Evolutionary conservation across 2,329 filamentous ascomycete genomes (phyloP).

Genomic region (Penicillium sp.): DNA sequence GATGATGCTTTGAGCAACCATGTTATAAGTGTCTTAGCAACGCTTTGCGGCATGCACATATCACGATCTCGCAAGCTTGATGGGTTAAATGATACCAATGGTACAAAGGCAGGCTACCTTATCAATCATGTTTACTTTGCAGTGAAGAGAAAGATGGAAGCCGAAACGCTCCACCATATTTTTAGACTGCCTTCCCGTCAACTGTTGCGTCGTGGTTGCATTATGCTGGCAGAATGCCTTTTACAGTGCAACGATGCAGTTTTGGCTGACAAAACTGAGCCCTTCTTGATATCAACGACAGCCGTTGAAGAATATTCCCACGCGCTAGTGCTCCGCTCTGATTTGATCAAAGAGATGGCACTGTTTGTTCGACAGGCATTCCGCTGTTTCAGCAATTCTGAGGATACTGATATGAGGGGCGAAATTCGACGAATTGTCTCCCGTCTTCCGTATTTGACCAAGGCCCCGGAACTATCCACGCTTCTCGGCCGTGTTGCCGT

Average conservation of each 20-base stretch:
- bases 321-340: conserved; percentile 28
- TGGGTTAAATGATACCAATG: conserved; percentile 10
- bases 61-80: conserved; percentile 28
- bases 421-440: conserved; percentile 30
- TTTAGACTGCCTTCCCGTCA: conserved; percentile 20
- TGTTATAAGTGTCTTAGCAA: conserved; percentile 34
- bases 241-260: conserved; percentile 27
- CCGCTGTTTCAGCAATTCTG: conserved; percentile 31
- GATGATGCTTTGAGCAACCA: conserved; percentile 40
- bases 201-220: conserved; percentile 33
- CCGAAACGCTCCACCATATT: conserved; percentile 1
- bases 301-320: conserved; percentile 32
- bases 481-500: conserved; percentile 38
- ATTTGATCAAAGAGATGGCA: conserved; percentile 36
- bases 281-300: conserved; percentile 15
- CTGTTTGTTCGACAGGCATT: conserved; percentile 35
- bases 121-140: conserved; percentile 23
- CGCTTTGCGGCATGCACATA: conserved; percentile 39
- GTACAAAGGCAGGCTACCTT: conserved; percentile 27
- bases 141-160: conserved; percentile 26
- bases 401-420: conserved; percentile 23
- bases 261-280: conserved; percentile 5
- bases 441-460: conserved; percentile 22
- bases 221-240: conserved; percentile 32
- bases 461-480: conserved; percentile 22